Evolutionary conservation across 2,329 filamentous ascomycete genomes (phyloP), one percentile per base, ranked within the genome.

Genomic region (Clarireedia homoeocarpa): DNA sequence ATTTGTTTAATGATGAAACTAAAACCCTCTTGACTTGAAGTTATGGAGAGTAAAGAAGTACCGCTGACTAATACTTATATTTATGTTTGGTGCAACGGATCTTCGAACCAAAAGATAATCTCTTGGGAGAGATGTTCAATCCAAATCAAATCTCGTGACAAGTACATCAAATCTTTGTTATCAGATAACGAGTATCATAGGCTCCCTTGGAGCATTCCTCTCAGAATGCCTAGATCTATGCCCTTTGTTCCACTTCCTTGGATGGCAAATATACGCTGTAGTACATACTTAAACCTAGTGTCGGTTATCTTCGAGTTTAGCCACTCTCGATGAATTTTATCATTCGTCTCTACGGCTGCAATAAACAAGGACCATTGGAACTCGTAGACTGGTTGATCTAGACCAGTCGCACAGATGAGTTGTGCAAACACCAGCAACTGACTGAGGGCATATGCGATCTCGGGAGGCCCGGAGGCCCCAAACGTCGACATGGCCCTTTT

Each of bases 361-460:
- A 58, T 57, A 26, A 61, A 60, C 14, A 61, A 27, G 17, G 58
- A 55, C 59, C 59, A 61, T 48, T 60, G 59, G 30, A 60, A 60
- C 34, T 59, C 56, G 36, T 57, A 59, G 1, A 59, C 57, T 1
- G 50, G 55, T 14, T 59, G 57, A 15, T 51, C 30, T 6, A 34
- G 27, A 10, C 50, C 55, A 5, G n/a, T 40, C 20, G 34, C 34
- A 44, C 51, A 57, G 30, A 57, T 34, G 6, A 53, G 48, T 24
- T 52, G 40, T 6, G 50, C 55, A 27, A 50, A 57, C 1, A 44
- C 30, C 12, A 57, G 20, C 2, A 59, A 39, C 24, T 59, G 57
- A 9, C 45, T 45, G 1, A 54, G 51, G 5, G 30, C 14, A 17
- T 44, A n/a, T 47, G 38, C 26, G 14, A 39, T 26, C 24, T 53